Evolutionary conservation across 106 monocot genomes (phyloP), one percentile per base, ranked within the genome.

Genomic region (Cymbidium sinense): DNA sequence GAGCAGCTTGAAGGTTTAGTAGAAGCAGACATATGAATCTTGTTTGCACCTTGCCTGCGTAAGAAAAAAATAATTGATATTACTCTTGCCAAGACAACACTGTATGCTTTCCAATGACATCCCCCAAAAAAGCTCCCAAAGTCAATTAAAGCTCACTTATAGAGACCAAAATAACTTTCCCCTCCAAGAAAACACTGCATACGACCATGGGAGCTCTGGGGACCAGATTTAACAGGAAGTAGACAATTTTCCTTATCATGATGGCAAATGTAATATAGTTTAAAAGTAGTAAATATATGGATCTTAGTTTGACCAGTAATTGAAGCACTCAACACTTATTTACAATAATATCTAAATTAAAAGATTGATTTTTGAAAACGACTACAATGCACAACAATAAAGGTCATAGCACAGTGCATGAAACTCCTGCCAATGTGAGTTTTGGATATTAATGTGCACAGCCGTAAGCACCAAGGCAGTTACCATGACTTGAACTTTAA

Each of bases 21-120:
- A 64, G 81, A 83, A 43, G 76, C 25, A 64, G 87, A 72, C 18
- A 64, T 8, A 70, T 90, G 91, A 71, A 90, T 98, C 83, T 90
- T 94, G 79, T 41, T 89, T 77, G 86, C 82, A 82, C 78, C 89
- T 86, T 90, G 99, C 75, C 98, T 98, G 89, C 10, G 81, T 72
- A 67, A 39, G 39, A 54, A 72, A 78, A 7, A 70, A 74, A 73
- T 51, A 67, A 17, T 34, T 8, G 25, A 25, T 39, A 34, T 70
- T 18, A 73, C 2, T 33, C 34, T 21, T 2, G 2, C 3, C 20
- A 64, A 50, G 47, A 28, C 11, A n/a, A 19, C 20, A 43, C 73
- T 73, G 23, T 73, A 35, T 18, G 35, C 3, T 15, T 71, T 5
- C 18, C 10, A 71, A 36, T 7, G 15, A 71, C 37, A 4, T 19